Percentiles rank a stretch among this genome's conserved stretches.
These are phyloP conservation scores for Paramecium bursaria DNA, from an alignment of 73 alveolate genomes.

Conservation along the genomic window DNA sequence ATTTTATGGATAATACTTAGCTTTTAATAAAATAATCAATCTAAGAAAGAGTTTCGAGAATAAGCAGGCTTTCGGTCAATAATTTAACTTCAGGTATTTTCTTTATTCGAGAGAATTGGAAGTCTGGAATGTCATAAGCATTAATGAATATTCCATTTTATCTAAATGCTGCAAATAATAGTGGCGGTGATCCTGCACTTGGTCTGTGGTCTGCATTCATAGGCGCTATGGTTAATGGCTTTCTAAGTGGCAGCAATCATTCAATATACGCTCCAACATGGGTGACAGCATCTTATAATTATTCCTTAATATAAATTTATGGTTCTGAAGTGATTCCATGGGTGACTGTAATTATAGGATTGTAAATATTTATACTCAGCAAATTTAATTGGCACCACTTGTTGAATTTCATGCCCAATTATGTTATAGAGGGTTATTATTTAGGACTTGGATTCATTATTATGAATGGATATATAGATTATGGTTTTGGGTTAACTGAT, in stretches of 20 bases:
- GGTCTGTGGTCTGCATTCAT: conserved; percentile 29
- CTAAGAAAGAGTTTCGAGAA: too few species aligned
- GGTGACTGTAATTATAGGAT: conserved; percentile 47
- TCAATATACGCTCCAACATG: conserved; percentile 59
- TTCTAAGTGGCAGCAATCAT: conserved; percentile 57
- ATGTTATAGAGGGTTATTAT: conserved; percentile 56
- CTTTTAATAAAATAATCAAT: too few species aligned
- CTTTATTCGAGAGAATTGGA: conserved; percentile 50
- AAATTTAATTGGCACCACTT: conserved; percentile 48
- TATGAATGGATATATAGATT: conserved; percentile 43
- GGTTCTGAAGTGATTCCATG: conserved; percentile 59
- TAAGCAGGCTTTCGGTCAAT: conserved; percentile 43
- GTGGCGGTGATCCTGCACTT: conserved; percentile 26
- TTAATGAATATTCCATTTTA: conserved; percentile 37
- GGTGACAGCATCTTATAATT: conserved; percentile 24
- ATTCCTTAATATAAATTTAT: conserved; percentile 3
- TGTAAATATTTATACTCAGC: conserved; percentile 1
- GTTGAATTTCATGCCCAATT: conserved; percentile 53
- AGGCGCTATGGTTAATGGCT: conserved; percentile 53
- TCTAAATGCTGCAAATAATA: conserved; percentile 50
- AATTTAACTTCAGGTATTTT: conserved; percentile 35
- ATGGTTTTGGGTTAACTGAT: conserved; percentile 61
- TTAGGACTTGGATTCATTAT: conserved; percentile 35
- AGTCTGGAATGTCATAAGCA: conserved; percentile 55
- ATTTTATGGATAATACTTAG: too few species aligned